A percentile compares a stretch with the other conserved stretches of the same genome.
Evolutionary conservation across 2,329 filamentous ascomycete genomes (phyloP).

Genomic region (Talaromyces sp.): DNA sequence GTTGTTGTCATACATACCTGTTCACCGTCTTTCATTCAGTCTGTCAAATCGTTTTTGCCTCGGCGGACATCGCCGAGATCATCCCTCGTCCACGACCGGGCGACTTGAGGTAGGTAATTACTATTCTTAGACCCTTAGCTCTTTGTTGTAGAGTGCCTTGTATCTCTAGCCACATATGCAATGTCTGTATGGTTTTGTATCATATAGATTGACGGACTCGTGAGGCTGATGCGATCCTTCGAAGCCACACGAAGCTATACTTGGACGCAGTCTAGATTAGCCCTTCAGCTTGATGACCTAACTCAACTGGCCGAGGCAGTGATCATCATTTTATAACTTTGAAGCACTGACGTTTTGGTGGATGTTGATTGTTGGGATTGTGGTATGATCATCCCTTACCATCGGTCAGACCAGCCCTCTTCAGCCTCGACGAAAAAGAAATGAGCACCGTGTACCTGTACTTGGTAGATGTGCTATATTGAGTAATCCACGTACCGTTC

Average conservation of each 20-base stretch:
- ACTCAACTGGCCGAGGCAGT: background rate
- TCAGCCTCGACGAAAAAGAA: slow-evolving; percentile 7
- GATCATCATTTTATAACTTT: background rate
- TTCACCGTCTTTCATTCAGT: background rate
- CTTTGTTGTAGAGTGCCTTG: background rate
- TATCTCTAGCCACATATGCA: background rate
- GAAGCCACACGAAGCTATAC: background rate
- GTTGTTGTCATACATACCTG: background rate
- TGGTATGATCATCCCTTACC: background rate
- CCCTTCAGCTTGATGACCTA: background rate
- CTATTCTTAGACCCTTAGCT: background rate
- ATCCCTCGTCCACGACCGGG: background rate
- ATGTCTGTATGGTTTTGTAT: background rate
- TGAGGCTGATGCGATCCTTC: background rate
- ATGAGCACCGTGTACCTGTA: background rate
- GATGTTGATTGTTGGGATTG: background rate
- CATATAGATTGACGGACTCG: background rate
- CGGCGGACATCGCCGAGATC: slow-evolving; percentile 9
- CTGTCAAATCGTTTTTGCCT: no score
- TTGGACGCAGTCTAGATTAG: background rate
- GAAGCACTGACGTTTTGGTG: background rate
- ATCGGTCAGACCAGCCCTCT: background rate
- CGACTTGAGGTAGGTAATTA: background rate
- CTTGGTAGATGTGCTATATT: background rate
- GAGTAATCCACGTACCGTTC: background rate